Conservation (phyloP, 805 yeast species). For the Starmerella asiatica region DNA sequence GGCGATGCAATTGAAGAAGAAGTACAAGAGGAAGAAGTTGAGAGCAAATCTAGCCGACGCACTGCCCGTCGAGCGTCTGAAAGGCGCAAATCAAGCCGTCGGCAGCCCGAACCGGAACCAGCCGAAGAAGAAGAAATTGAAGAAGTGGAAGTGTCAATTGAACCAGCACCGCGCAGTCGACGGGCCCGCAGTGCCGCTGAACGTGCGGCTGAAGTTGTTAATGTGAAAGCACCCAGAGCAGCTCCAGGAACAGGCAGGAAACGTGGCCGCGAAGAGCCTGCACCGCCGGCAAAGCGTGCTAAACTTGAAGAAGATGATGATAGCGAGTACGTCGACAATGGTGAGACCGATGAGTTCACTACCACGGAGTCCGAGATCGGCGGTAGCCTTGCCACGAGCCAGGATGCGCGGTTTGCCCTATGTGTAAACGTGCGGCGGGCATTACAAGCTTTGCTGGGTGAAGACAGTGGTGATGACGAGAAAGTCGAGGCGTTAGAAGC, state of each 20-base stretch:
- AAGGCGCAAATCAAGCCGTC: no score
- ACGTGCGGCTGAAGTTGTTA: neutral
- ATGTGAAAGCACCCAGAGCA: neutral
- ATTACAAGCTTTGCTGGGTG: conserved; percentile 5
- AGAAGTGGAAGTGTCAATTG: conserved; percentile 35
- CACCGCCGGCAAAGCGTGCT: neutral
- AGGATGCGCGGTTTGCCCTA: conserved; percentile 13
- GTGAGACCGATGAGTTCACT: conserved; percentile 1
- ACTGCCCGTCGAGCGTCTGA: conserved; percentile 38
- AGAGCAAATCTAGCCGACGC: no score
- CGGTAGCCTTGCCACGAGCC: conserved; percentile 9
- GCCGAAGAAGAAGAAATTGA: conserved; percentile 29
- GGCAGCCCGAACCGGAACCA: conserved; percentile 38
- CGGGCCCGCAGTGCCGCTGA: conserved; percentile 6
- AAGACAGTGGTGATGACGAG: neutral
- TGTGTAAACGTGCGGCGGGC: conserved; percentile 8
- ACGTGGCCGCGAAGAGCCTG: neutral
- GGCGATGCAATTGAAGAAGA: conserved; percentile 22
- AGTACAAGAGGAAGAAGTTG: conserved; percentile 40
- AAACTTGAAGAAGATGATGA: conserved; percentile 8
- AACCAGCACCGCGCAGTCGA: conserved; percentile 33
- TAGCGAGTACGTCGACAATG: conserved; percentile 12
- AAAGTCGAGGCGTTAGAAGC: conserved; percentile 1
- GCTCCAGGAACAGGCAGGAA: neutral
- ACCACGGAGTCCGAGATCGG: neutral